Conservation (phyloP, 1,284 basidiomycete genomes). For the Fistulina hepatica region DNA sequence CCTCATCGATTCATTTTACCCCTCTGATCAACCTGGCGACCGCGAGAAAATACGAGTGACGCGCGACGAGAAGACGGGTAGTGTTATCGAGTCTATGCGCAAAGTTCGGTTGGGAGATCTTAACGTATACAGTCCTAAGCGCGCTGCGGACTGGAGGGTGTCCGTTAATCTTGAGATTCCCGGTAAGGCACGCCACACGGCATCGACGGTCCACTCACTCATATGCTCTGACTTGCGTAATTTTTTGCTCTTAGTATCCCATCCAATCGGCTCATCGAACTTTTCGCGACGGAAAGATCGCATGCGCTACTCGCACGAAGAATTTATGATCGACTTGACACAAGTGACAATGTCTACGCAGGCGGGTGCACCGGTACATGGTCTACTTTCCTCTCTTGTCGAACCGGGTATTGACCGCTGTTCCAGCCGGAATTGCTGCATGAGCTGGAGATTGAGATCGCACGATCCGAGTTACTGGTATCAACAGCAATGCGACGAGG, state of each 20-base stretch:
- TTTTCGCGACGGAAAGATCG: conserved; percentile 78
- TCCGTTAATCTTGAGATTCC: conserved; percentile 83
- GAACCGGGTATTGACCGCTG: not conserved
- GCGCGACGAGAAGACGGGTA: conserved; percentile 62
- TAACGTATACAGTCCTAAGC: conserved; percentile 79
- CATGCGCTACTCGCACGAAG: conserved; percentile 86
- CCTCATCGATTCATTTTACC: conserved; percentile 78
- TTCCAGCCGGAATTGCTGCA: conserved; percentile 51
- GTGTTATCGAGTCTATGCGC: conserved; percentile 55
- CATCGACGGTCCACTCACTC: conserved; percentile 4
- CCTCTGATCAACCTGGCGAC: conserved; percentile 33
- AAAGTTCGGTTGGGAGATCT: conserved; percentile 83
- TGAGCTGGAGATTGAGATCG: conserved; percentile 65
- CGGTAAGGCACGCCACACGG: conserved; percentile 30
- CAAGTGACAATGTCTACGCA: conserved; percentile 60
- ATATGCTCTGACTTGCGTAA: not conserved
- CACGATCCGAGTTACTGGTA: conserved; percentile 48
- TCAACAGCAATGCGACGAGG: conserved; percentile 47
- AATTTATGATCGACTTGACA: conserved; percentile 88
- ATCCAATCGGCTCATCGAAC: conserved; percentile 47
- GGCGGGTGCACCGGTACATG: conserved; percentile 38
- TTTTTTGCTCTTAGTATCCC: conserved; percentile 31
- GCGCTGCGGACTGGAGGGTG: conserved; percentile 82
- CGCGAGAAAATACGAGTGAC: conserved; percentile 78
- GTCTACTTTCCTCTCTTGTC: conserved; percentile 2